Evolutionary conservation across 768 basidiomycete species (phyloP), one percentile per base, ranked within the genome.

Genomic region (Pleurotus cornucopiae): DNA sequence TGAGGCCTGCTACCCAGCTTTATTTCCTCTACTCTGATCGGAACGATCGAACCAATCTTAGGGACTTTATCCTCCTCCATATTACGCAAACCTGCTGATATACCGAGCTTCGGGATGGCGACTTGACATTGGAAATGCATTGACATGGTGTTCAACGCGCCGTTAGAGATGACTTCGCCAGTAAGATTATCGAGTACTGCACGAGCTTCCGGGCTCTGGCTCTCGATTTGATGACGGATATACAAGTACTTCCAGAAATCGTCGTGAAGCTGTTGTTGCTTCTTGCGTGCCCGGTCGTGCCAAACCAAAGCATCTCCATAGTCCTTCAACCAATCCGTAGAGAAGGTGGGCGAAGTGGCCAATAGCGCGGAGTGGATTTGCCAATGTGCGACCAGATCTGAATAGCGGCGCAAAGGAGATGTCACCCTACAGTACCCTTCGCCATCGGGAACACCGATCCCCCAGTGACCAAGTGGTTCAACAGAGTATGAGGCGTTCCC

Each of bases 321-420:
- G 9, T 64, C 67, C 62, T 70, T 66, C 63, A 91, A 61, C 67
- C 77, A 78, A 26, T 73, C 69, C 2, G 62, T 47, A 26, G 73
- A 72, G 62, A 89, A 85, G 3, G 76, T 67, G 3, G 77, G 72
- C 1, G 66, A 63, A 2, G 67, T 60, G 13, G 74, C 68, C 5
- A 88, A 71, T 9, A 98, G 69, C 4, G 80, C 81, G 49, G 85
- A 74, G 65, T 97, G 95, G 70, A 99, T 83, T 68, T 98, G 95
- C 93, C 94, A 99, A 71, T 98, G 97, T 7, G 75, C 72, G 11
- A 94, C 67, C 55, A 97, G 67, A 69, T 99, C 97, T 37, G 72
- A 70, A 68, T 84, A 97, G 44, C 97, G 84, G 41, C 97, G 81
- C 44, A 99, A 72, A 0, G 97, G 97, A 4, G 89, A 92, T 6